A percentile compares a stretch with the other conserved stretches of the same genome.
phyloP scores from a whole-genome alignment of 2,329 filamentous ascomycete species.

The Paracoccidioides brasiliensis region DNA sequence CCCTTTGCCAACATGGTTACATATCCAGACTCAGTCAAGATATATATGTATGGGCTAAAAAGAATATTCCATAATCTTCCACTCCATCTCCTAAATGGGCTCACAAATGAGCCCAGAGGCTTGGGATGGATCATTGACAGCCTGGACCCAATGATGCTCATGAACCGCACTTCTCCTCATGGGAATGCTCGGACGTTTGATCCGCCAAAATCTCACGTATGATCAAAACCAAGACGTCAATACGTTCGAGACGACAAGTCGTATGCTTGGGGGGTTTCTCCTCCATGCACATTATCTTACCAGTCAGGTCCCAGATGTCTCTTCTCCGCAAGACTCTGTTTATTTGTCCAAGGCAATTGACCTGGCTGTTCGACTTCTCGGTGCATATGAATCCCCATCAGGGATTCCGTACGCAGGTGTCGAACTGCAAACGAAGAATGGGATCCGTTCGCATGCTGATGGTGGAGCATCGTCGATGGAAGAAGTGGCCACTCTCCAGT shows the following conservation, averaged over 20 bases:
- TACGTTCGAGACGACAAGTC: constrained; percentile 95
- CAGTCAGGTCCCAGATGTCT: constrained; percentile 64
- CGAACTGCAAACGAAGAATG: constrained; percentile 63
- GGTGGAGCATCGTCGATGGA: constrained; percentile 84
- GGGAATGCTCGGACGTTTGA: constrained; percentile 75
- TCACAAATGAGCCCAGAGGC: constrained; percentile 71
- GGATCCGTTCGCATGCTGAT: constrained; percentile 71
- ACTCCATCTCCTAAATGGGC: constrained; percentile 66
- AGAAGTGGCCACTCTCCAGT: constrained; percentile 80
- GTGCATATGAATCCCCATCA: constrained; percentile 75
- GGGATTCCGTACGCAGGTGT: constrained; percentile 86
- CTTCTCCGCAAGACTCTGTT: constrained; percentile 79
- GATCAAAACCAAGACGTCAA: constrained; percentile 92
- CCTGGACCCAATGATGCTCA: constrained; percentile 91
- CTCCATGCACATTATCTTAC: constrained; percentile 96
- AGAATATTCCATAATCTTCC: constrained; percentile 26
- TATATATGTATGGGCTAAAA: too few species aligned
- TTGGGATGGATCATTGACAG: constrained; percentile 97
- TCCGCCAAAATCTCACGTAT: constrained; percentile 66
- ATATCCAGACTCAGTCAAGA: too few species aligned
- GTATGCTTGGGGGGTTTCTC: constrained; percentile 86
- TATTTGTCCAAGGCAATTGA: constrained; percentile 82
- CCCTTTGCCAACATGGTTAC: too few species aligned
- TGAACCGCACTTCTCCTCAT: constrained; percentile 85
- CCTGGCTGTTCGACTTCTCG: constrained; percentile 71